Evolutionary conservation across 345 rosid genomes (phyloP).

Genomic region (Populus tremula): DNA sequence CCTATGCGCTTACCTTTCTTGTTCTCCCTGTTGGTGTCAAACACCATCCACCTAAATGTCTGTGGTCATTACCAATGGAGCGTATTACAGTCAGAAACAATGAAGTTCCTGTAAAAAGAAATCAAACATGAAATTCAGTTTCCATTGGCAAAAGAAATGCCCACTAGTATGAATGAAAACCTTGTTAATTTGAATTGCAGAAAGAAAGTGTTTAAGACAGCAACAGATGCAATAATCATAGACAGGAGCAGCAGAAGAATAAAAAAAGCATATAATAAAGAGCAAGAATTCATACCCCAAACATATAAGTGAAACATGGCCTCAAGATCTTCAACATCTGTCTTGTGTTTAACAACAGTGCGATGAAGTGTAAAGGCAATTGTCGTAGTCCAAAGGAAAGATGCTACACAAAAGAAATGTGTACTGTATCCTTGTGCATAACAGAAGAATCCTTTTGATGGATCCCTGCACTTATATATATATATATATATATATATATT

Average conservation of each 20-base stretch:
- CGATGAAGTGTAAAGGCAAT: constrained; percentile 97
- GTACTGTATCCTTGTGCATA: constrained; percentile 80
- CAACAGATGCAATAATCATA: background rate
- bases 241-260: background rate
- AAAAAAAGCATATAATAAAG: background rate
- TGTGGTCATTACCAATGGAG: constrained; percentile 79
- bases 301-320: constrained; percentile 92
- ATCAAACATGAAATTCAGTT: constrained; percentile 11
- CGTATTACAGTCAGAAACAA: constrained; percentile 74
- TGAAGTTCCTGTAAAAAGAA: constrained; percentile 59
- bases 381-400: constrained; percentile 91
- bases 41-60: constrained; percentile 73
- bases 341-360: constrained; percentile 83
- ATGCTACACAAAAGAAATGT: constrained; percentile 93
- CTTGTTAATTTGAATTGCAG: too few relatives aligned
- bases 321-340: constrained; percentile 95
- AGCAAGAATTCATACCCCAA: constrained; percentile 62
- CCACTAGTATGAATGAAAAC: background rate
- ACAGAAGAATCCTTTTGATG: constrained; percentile 81
- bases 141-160: background rate
- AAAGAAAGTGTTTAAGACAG: background rate
- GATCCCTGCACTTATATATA: constrained; percentile 74
- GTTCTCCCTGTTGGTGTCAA: constrained; percentile 81
- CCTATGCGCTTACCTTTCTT: constrained; percentile 48
- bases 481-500: too few relatives aligned